Base-by-base conservation (phyloP, 2,329 filamentous ascomycete species). In the Colletotrichum lindemuthianum region DNA sequence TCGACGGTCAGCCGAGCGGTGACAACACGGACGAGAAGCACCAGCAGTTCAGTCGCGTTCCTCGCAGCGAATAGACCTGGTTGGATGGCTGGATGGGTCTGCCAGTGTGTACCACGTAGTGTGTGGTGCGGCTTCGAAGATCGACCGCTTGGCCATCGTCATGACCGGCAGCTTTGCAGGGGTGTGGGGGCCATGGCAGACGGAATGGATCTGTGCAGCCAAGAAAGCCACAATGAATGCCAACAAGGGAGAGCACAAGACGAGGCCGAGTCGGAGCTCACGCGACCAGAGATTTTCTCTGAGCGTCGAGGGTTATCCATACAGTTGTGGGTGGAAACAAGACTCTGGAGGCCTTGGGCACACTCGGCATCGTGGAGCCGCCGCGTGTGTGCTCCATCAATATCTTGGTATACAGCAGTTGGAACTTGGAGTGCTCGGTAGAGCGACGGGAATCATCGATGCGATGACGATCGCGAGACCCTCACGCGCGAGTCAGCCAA, bases 71-170 rank as follows among this genome's bases (percentile, higher is more conserved):
- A 24, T 1, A 24, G 24, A 24, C 24, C 15, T 61, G 63, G 51
- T 61, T 63, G 63, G 63, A 48, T 33, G 43, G 34, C 15, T 52
- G 11, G 40, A 40, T 11, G 58, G 44, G 43, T 43, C 5, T 24
- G 24, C 24, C 24, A 24, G 24, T 24, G 24, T 24, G 24, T 24
- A 24, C 3, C 24, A 24, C 4, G 24, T 24, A 24, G 24, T 24
- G 24, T 24, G 24, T 24, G 24, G 40, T 63, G 58, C 43, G 63
- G 41, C 63, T 57, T 65, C 5, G 32, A 36, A 34, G 63, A 65
- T 65, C 63, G 51, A 10, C 63, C 16, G 44, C 63, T 65, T 65
- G 63, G 63, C 63, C 48, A 12, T 44, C 63, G 63, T 65, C 63
- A 65, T 65, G 33, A 36, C 24, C 47, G 34, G 41, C 32, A 16